phyloP scores from a whole-genome alignment of 306 rosid genomes.

The Astragalus glycyphyllos region DNA sequence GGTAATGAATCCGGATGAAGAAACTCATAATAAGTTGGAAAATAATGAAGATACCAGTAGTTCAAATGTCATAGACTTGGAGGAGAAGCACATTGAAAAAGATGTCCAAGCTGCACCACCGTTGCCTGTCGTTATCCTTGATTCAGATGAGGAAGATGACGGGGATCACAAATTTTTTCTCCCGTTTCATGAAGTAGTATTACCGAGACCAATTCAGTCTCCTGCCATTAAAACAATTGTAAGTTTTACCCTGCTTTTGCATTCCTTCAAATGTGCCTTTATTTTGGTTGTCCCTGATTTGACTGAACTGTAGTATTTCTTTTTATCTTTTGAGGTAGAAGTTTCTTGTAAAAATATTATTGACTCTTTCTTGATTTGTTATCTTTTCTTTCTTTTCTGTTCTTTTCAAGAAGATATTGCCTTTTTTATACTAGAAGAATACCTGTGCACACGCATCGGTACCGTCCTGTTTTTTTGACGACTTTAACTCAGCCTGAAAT shows the following conservation, averaged over 20 bases:
- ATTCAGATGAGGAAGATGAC: slow-evolving; percentile 79
- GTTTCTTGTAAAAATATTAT: slow-evolving; percentile 23
- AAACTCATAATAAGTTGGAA: slow-evolving; percentile 20
- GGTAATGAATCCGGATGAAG: slow-evolving; percentile 36
- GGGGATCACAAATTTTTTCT: slow-evolving; percentile 39
- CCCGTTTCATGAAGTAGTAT: slow-evolving; percentile 58
- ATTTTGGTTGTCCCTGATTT: slow-evolving; percentile 14
- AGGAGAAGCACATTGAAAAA: slow-evolving; percentile 42
- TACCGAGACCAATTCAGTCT: slow-evolving; percentile 46
- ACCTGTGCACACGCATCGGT: too few relatives aligned
- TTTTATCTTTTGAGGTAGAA: slow-evolving; percentile 12
- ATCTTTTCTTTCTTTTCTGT: slow-evolving; percentile 8
- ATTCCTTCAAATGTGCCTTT: slow-evolving; percentile 33
- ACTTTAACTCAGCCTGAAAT: too few relatives aligned
- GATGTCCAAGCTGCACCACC: slow-evolving; percentile 35
- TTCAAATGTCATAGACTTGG: slow-evolving; percentile 58
- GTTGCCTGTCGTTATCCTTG: slow-evolving; percentile 61
- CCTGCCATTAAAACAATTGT: slow-evolving; percentile 54
- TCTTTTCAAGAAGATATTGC: slow-evolving; percentile 3
- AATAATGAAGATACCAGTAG: slow-evolving; percentile 30
- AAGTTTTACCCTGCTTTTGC: slow-evolving; percentile 45
- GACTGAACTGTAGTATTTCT: slow-evolving; percentile 17
- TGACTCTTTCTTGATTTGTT: slow-evolving; percentile 24
- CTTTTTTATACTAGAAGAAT: neutral
- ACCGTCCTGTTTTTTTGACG: too few relatives aligned